phyloP scores from a whole-genome alignment of 441 rosid species.

The Jatropha multifida region DNA sequence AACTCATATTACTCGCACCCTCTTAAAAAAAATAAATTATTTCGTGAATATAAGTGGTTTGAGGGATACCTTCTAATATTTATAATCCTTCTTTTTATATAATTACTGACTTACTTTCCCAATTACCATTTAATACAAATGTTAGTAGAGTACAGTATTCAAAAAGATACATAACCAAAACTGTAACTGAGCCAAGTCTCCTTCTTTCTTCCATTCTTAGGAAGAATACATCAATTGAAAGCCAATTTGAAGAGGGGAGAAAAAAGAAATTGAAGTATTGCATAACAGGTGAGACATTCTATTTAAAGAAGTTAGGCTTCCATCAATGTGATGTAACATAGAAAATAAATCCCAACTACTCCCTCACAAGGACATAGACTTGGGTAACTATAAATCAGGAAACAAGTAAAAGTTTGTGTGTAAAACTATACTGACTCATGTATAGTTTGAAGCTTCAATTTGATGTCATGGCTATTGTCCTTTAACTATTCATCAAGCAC shows the following conservation, averaged over 20 bases:
- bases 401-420: background rate
- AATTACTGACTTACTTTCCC: background rate
- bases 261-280: background rate
- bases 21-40: too few species aligned
- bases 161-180: background rate
- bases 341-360: conserved; percentile 5
- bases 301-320: conserved; percentile 16
- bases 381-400: background rate
- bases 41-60: too few species aligned
- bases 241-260: background rate
- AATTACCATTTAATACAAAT: background rate
- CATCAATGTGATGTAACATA: conserved; percentile 8
- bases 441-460: background rate
- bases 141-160: background rate
- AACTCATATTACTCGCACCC: too few species aligned
- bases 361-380: background rate
- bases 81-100: too few species aligned
- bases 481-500: background rate
- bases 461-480: background rate
- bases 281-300: background rate
- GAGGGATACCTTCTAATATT: too few species aligned
- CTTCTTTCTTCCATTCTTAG: background rate
- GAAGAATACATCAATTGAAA: background rate
- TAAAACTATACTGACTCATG: conserved; percentile 14
- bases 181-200: background rate